phyloP scores from a whole-genome alignment of 2,329 filamentous ascomycete genomes.

The Cadophora luteo-olivacea region DNA sequence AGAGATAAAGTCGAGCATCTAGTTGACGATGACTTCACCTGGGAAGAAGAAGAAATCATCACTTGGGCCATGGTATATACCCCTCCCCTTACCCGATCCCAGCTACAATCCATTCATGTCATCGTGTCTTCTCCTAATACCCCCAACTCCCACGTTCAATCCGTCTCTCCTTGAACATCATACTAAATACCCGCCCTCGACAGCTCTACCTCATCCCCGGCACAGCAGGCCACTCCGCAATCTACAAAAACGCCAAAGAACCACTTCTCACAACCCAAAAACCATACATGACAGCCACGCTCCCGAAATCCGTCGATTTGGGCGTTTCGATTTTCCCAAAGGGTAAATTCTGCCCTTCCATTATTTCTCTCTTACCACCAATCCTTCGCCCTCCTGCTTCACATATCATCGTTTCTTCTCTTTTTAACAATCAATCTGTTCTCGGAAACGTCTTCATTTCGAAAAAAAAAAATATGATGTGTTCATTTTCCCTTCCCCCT shows the following conservation, averaged over 20 bases:
- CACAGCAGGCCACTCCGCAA: conserved; percentile 31
- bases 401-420: too few species aligned
- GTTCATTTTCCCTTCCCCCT: neutral
- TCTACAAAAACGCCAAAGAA: conserved; percentile 36
- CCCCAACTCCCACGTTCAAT: neutral
- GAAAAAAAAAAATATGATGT: too few species aligned
- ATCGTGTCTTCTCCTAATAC: neutral
- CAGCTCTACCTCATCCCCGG: conserved; percentile 35
- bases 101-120: neutral
- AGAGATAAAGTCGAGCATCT: conserved; percentile 35
- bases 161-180: neutral
- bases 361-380: neutral
- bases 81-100: neutral
- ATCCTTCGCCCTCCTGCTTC: too few species aligned
- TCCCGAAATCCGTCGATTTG: conserved; percentile 33
- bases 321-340: conserved; percentile 37
- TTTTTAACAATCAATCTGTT: too few species aligned
- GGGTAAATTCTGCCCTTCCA: conserved; percentile 18
- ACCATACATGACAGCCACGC: conserved; percentile 4
- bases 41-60: conserved; percentile 77
- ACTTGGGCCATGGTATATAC: conserved; percentile 59
- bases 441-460: too few species aligned
- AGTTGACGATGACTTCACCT: conserved; percentile 61
- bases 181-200: neutral
- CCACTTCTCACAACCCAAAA: conserved; percentile 16